These are phyloP conservation scores for Boletus sensibilis DNA, from an alignment of 768 basidiomycete species.

Conservation along the genomic window DNA sequence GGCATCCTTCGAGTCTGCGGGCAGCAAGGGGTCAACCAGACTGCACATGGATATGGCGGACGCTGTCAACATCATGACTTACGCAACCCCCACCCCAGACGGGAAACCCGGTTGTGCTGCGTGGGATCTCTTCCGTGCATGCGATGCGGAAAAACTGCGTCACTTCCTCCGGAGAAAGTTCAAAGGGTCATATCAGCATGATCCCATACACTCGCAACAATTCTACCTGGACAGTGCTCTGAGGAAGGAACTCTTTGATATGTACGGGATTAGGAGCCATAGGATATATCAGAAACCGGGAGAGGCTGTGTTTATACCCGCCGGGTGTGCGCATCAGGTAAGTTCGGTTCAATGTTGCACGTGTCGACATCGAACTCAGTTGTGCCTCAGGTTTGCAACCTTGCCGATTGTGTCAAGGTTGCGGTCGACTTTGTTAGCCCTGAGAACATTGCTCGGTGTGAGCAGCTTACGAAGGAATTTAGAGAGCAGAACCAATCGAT, in stretches of 20 bases:
- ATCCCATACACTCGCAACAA: constrained; percentile 90
- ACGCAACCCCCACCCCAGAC: constrained; percentile 57
- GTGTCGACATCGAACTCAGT: not conserved
- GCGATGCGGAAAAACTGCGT: constrained; percentile 78
- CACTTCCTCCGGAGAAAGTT: constrained; percentile 68
- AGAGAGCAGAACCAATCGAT: constrained; percentile 83
- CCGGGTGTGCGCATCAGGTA: constrained; percentile 90
- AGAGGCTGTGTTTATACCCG: constrained; percentile 94
- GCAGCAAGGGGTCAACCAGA: constrained; percentile 82
- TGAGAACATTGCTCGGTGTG: constrained; percentile 86
- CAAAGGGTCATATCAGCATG: constrained; percentile 53
- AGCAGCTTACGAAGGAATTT: constrained; percentile 84
- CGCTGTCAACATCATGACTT: constrained; percentile 89
- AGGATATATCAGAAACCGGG: constrained; percentile 88
- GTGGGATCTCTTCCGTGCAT: constrained; percentile 87
- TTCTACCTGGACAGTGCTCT: constrained; percentile 76
- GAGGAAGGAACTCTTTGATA: constrained; percentile 63
- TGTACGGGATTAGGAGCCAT: constrained; percentile 72
- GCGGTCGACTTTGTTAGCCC: constrained; percentile 94
- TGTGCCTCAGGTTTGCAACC: constrained; percentile 71
- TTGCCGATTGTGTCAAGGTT: constrained; percentile 95
- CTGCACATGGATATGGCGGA: constrained; percentile 96
- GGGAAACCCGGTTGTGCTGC: constrained; percentile 73
- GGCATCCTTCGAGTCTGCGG: constrained; percentile 60
- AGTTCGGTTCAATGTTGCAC: constrained; percentile 17